Evolutionary conservation across 2,329 filamentous ascomycete genomes (phyloP).

Genomic region (Cytospora piceae): DNA sequence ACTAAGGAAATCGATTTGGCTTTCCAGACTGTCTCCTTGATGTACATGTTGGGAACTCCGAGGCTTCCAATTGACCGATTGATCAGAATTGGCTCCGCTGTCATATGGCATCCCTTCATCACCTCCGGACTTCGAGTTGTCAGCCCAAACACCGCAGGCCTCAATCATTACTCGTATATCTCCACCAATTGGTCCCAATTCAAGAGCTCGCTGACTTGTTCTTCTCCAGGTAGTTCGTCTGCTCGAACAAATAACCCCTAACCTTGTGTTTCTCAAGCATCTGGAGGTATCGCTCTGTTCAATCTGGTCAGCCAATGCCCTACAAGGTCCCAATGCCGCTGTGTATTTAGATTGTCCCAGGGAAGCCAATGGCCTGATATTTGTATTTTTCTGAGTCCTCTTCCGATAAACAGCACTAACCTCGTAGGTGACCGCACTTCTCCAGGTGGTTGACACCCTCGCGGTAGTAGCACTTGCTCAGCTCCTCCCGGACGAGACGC

Average conservation of each 20-base stretch:
- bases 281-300: slow-evolving; percentile 75
- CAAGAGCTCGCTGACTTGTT: slow-evolving; percentile 9
- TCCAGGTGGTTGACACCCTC: slow-evolving; percentile 88
- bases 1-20: not conserved
- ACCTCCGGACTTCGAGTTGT: not conserved
- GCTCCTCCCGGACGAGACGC: slow-evolving; percentile 77
- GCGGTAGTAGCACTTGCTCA: slow-evolving; percentile 82
- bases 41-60: slow-evolving; percentile 11
- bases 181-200: not conserved
- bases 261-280: slow-evolving; percentile 76
- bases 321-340: not conserved
- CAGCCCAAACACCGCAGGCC: not conserved
- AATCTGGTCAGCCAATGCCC: slow-evolving; percentile 16
- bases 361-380: not conserved
- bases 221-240: slow-evolving; percentile 74
- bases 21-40: slow-evolving; percentile 11
- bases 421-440: slow-evolving; percentile 81
- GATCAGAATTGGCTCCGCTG: slow-evolving; percentile 1
- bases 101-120: not conserved
- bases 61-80: slow-evolving; percentile 10
- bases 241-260: slow-evolving; percentile 77
- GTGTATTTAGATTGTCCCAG: not conserved
- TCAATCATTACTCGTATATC: slow-evolving; percentile 11
- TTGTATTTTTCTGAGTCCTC: not conserved
- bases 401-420: slow-evolving; percentile 55